These are phyloP conservation scores for Uronychia setigera DNA, from an alignment of 73 alveolate genomes.

Conservation along the genomic window DNA sequence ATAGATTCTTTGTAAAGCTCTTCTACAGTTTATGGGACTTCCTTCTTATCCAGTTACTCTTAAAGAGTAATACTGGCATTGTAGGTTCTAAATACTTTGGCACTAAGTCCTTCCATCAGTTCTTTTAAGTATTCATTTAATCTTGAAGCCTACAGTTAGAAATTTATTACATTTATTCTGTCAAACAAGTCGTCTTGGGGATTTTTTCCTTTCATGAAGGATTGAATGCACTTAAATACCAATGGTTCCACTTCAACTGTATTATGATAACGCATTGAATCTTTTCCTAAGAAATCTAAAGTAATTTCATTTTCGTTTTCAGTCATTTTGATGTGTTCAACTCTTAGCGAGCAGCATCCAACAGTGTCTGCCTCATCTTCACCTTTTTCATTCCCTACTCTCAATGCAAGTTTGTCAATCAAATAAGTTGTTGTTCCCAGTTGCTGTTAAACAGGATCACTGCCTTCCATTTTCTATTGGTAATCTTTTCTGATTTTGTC, in stretches of 20 bases:
- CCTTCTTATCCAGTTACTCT: constrained; percentile 70
- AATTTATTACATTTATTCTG: constrained; percentile 18
- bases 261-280: constrained; percentile 94
- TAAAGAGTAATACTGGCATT: constrained; percentile 97
- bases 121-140: constrained; percentile 94
- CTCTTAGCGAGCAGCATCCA: constrained; percentile 99
- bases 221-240: constrained; percentile 83
- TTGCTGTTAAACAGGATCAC: constrained; percentile 72
- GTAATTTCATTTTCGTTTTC: constrained; percentile 74
- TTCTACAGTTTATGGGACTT: constrained; percentile 34
- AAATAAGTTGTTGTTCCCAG: constrained; percentile 98
- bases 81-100: constrained; percentile 99
- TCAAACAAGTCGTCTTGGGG: constrained; percentile 60
- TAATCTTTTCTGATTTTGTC: constrained; percentile 87
- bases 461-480: constrained; percentile 73
- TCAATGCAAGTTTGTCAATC: constrained; percentile 97
- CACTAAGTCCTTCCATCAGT: constrained; percentile 97
- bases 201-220: constrained; percentile 85
- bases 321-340: constrained; percentile 85
- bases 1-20: constrained; percentile 15
- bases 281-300: constrained; percentile 98
- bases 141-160: constrained; percentile 62
- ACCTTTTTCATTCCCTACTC: constrained; percentile 99
- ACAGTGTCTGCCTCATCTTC: constrained; percentile 99
- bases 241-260: constrained; percentile 80